Base-by-base conservation (phyloP, 2,329 filamentous ascomycete genomes). In the Leptodontidium sp. region DNA sequence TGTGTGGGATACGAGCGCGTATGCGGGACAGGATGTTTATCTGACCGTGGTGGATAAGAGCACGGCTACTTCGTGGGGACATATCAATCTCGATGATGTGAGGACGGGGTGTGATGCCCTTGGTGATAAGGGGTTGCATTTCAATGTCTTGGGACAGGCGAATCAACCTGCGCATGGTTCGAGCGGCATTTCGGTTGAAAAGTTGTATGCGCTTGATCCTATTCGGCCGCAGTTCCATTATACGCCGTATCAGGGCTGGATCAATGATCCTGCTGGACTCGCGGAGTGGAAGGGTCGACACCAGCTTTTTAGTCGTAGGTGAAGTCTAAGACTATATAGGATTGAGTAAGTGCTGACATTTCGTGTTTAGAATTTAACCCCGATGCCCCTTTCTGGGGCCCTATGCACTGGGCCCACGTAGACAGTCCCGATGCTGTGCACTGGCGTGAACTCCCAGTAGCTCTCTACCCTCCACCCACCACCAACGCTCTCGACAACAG, bases 371-470 rank as follows among this genome's bases (percentile, higher is more conserved):
- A 91, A 74, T 88, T 84, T 72, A 85, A 86, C 63, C 84, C 84
- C 1, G 80, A 79, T 0, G 83, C 75, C 2, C 77, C 80, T 9
- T 80, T 84, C 0, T 84, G 79, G 12, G 86, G 86, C 0, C 86
- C 88, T 66, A 84, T 89, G 74, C 87, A 90, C 72, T 90, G 88
- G 89, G 88, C 88, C 15, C 88, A 90, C 73, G 88, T 87, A 2
- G 89, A 87, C 1, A 87, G 84, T 50, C 73, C 78, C 12, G 88
- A 91, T 72, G 79, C 90, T 1, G 89, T 88, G 72, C 84, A 86
- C 68, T 91, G 88, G 88, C 80, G 79, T 1, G 89, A 90, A 71
- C 87, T 90, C 73, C 84, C 85, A 2, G 86, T 91, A 69, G 88
- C 88, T 14, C 79, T 91, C 1, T 85, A 80, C 58, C 84, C 84